phyloP scores from a whole-genome alignment of 2,329 filamentous ascomycete species.

The Hypoxylon sp. region DNA sequence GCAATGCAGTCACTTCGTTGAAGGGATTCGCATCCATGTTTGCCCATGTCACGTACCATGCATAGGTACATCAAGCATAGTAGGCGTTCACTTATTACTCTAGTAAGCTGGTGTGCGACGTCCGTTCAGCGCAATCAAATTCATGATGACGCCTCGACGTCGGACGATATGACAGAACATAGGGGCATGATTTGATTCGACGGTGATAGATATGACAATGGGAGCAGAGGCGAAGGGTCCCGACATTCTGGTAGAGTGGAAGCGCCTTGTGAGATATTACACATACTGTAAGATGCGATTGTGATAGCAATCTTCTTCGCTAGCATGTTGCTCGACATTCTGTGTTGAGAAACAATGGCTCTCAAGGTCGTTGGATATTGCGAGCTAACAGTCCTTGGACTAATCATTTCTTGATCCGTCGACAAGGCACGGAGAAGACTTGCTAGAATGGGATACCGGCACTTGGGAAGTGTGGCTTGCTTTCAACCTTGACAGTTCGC shows the following conservation, averaged over 20 bases:
- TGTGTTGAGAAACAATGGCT: no score
- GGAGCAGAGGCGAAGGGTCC: constrained; percentile 8
- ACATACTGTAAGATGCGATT: no score
- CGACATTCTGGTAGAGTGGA: constrained; percentile 28
- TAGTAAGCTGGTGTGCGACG: constrained; percentile 35
- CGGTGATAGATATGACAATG: constrained; percentile 5
- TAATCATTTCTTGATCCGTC: not conserved
- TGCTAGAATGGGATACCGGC: constrained; percentile 22
- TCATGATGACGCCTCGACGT: constrained; percentile 28
- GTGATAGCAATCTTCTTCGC: no score
- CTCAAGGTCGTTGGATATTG: no score
- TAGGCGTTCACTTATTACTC: constrained; percentile 12
- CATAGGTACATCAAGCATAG: constrained; percentile 1
- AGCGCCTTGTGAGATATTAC: constrained; percentile 14
- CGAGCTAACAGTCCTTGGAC: constrained; percentile 9
- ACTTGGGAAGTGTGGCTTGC: no score
- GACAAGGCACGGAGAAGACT: constrained; percentile 28
- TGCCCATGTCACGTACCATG: constrained; percentile 33
- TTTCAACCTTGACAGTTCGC: no score
- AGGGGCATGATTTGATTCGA: constrained; percentile 16
- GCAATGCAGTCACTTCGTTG: constrained; percentile 4
- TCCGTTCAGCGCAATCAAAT: constrained; percentile 21
- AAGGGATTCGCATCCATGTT: constrained; percentile 33
- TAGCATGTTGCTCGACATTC: no score
- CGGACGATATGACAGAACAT: constrained; percentile 11